These are phyloP conservation scores for Parathielavia hyrcaniae DNA, from an alignment of 495 filamentous ascomycete genomes.

Conservation along the genomic window DNA sequence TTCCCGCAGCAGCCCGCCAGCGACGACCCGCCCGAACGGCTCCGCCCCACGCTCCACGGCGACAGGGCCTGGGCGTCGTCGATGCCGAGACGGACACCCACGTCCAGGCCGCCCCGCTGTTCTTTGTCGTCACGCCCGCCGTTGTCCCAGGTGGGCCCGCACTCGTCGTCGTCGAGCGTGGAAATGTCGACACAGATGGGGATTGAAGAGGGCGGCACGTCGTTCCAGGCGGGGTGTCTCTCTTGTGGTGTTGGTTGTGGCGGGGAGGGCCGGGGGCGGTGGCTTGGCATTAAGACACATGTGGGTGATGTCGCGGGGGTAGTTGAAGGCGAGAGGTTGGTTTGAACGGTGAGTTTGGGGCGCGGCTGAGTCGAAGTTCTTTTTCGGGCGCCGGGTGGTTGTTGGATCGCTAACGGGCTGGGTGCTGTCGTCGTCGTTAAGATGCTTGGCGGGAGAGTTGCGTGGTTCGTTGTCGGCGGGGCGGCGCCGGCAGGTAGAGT, in stretches of 20 bases:
- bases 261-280: too few species aligned
- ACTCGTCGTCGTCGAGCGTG: not conserved
- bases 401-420: not conserved
- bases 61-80: not conserved
- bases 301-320: not conserved
- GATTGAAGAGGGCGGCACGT: not conserved
- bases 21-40: not conserved
- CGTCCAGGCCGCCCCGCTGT: not conserved
- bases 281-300: too few species aligned
- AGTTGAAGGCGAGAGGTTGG: conserved; percentile 1
- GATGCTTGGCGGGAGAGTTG: not conserved
- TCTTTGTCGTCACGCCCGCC: not conserved
- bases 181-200: conserved; percentile 1
- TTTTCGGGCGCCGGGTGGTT: not conserved
- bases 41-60: not conserved
- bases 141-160: not conserved
- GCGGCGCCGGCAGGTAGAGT: not conserved
- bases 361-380: not conserved
- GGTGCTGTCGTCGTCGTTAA: not conserved
- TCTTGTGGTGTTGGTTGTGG: not conserved
- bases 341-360: conserved; percentile 10
- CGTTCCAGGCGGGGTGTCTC: not conserved
- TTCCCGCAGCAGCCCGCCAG: not conserved
- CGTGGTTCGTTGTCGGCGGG: not conserved
- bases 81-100: not conserved